Evolutionary conservation across 257 asterid species (phyloP).

Genomic region (Rubia yunnanensis): DNA sequence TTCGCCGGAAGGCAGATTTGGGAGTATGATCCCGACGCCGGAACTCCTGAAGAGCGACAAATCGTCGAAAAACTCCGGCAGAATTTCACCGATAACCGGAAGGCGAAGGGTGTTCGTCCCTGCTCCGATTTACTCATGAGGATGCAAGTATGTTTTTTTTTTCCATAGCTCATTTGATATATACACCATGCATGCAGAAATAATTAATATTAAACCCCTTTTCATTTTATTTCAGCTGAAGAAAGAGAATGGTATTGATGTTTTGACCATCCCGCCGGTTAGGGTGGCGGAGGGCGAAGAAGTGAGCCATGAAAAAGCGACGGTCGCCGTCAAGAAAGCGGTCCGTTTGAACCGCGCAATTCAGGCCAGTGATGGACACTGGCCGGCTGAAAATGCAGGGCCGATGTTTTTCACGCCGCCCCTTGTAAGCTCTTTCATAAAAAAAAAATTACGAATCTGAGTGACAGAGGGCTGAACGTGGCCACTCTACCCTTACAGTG

Average conservation of each 20-base stretch:
- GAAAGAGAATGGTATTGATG: conserved; percentile 12
- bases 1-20: conserved; percentile 27
- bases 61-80: conserved; percentile 18
- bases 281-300: conserved; percentile 40
- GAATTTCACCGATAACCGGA: conserved; percentile 8
- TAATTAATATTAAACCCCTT: not conserved
- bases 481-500: too few species aligned
- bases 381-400: conserved; percentile 78
- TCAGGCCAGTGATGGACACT: conserved; percentile 71
- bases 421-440: conserved; percentile 10
- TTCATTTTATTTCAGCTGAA: conserved; percentile 9
- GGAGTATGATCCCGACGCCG: conserved; percentile 27
- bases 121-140: conserved; percentile 28
- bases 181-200: not conserved
- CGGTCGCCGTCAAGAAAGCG: conserved; percentile 55
- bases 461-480: too few species aligned
- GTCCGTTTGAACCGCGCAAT: conserved; percentile 47
- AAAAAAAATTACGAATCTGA: too few species aligned
- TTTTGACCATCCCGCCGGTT: conserved; percentile 35
- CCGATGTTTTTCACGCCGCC: conserved; percentile 63
- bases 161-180: not conserved
- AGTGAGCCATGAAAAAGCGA: conserved; percentile 38
- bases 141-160: conserved; percentile 20
- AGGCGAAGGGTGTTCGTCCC: conserved; percentile 18
- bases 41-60: conserved; percentile 20